phyloP scores from a whole-genome alignment of 139 green algal species.

The Limnomonas spitsbergensis region DNA sequence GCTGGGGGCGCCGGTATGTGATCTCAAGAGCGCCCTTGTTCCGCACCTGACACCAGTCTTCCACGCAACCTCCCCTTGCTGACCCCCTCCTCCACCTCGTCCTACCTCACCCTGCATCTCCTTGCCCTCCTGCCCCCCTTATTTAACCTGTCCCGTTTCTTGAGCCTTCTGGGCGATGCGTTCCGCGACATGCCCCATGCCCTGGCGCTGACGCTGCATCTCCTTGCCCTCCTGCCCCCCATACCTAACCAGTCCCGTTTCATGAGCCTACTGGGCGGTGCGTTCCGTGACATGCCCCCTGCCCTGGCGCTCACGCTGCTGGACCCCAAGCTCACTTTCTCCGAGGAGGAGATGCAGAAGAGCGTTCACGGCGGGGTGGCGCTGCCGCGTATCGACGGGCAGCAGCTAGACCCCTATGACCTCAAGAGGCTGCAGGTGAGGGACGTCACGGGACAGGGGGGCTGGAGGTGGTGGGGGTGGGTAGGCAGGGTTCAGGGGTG shows the following conservation, averaged over 20 bases:
- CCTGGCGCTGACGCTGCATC: constrained; percentile 79
- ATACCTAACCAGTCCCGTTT: constrained; percentile 52
- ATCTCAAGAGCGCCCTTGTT: too few species aligned
- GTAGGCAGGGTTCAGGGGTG: too few species aligned
- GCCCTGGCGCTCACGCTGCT: constrained; percentile 82
- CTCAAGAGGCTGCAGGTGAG: constrained; percentile 85
- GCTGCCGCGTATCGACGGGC: constrained; percentile 56
- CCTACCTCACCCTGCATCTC: too few species aligned
- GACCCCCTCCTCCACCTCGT: too few species aligned
- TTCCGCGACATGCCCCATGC: constrained; percentile 72
- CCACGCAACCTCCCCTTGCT: too few species aligned
- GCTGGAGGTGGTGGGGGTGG: neutral
- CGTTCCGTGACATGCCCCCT: constrained; percentile 66
- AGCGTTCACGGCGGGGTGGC: constrained; percentile 33
- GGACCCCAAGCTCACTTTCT: constrained; percentile 79
- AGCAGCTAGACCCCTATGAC: constrained; percentile 73
- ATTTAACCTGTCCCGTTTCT: constrained; percentile 53
- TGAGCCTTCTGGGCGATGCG: constrained; percentile 49
- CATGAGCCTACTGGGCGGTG: constrained; percentile 49
- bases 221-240: too few species aligned
- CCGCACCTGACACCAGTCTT: too few species aligned
- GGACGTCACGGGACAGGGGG: too few species aligned
- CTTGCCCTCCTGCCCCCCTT: too few species aligned
- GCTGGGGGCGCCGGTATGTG: too few species aligned
- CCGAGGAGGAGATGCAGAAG: constrained; percentile 55